Evolutionary conservation across 306 rosid genomes (phyloP).

Genomic region (Erythrophleum fordii): DNA sequence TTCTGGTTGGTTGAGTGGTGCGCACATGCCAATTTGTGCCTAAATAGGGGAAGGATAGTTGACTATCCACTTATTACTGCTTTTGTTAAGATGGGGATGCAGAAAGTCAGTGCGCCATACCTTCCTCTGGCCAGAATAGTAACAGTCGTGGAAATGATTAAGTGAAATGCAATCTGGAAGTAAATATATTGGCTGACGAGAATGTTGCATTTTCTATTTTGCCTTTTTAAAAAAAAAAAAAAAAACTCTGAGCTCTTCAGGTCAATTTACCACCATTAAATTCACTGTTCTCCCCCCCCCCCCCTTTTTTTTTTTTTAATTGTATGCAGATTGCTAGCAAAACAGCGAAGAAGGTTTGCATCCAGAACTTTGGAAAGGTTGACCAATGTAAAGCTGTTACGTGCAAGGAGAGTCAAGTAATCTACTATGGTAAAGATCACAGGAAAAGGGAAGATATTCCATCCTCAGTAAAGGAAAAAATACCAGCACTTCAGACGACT

Average conservation of each 20-base stretch:
- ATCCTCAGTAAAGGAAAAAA: constrained; percentile 56
- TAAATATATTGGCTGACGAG: not conserved
- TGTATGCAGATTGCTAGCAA: constrained; percentile 69
- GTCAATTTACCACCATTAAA: constrained; percentile 8
- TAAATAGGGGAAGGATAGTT: not conserved
- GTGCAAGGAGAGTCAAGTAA: constrained; percentile 76
- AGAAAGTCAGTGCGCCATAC: not conserved
- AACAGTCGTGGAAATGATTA: not conserved
- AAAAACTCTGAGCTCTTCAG: not conserved
- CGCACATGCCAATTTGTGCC: not conserved
- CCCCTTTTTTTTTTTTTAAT: constrained; percentile 5
- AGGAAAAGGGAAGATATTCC: constrained; percentile 54
- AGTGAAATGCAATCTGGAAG: constrained; percentile 18
- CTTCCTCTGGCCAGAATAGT: constrained; percentile 9
- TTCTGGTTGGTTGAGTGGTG: not conserved
- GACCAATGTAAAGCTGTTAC: constrained; percentile 66
- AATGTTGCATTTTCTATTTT: not conserved
- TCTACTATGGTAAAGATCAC: constrained; percentile 66
- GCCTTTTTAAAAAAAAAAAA: too few relatives aligned
- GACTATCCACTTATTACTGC: not conserved
- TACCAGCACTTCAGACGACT: constrained; percentile 77
- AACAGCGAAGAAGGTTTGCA: constrained; percentile 72
- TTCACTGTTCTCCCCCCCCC: too few relatives aligned
- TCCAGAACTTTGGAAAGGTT: constrained; percentile 74
- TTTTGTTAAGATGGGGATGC: not conserved